Conservation (phyloP, 495 filamentous ascomycete genomes). For the Astrothelium macrocarpum region DNA sequence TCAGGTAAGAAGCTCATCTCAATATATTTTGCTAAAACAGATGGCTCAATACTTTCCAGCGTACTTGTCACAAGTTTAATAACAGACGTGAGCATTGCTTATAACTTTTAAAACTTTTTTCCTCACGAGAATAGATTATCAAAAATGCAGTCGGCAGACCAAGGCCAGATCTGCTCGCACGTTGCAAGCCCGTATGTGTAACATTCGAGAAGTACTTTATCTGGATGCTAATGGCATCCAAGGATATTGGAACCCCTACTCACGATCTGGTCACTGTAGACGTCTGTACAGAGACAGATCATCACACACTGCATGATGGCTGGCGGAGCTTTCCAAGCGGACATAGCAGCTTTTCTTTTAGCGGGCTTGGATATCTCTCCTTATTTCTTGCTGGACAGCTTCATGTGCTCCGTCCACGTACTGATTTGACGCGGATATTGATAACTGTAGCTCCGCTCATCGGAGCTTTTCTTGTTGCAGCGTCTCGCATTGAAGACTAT, state of each 20-base stretch:
- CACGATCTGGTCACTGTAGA: conserved; percentile 60
- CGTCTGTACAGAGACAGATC: conserved; percentile 69
- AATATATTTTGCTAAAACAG: not conserved
- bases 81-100: conserved; percentile 61
- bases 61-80: conserved; percentile 70
- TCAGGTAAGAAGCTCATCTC: conserved; percentile 37
- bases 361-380: conserved; percentile 71
- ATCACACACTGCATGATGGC: conserved; percentile 78
- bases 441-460: conserved; percentile 61
- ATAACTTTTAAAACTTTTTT: too few relatives aligned
- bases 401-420: conserved; percentile 63
- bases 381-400: conserved; percentile 73
- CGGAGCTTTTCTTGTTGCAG: conserved; percentile 76
- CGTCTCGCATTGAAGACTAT: conserved; percentile 89
- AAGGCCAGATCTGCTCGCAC: conserved; percentile 76
- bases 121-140: conserved; percentile 39
- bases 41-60: conserved; percentile 8
- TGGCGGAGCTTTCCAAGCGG: conserved; percentile 90
- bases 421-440: conserved; percentile 51
- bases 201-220: not conserved
- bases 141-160: conserved; percentile 90
- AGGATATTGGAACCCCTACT: conserved; percentile 47
- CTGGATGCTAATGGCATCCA: not conserved
- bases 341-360: conserved; percentile 78
- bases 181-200: conserved; percentile 60